Evolutionary conservation across 768 basidiomycete species (phyloP), one percentile per base, ranked within the genome.

Genomic region (Inosperma sp.): DNA sequence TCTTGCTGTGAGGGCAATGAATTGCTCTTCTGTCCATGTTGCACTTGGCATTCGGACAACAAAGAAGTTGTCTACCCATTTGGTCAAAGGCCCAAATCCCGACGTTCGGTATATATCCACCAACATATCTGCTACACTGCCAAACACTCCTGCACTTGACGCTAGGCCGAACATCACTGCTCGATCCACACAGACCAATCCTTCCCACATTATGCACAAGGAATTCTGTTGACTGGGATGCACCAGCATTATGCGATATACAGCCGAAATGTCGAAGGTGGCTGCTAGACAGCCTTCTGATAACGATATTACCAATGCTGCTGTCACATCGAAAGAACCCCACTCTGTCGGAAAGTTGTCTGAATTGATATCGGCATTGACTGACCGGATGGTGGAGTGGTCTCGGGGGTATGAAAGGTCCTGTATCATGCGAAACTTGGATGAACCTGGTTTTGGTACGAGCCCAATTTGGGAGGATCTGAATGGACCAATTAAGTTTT

Each of bases 401-500:
- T 65, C 43, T 1, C 59, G 33, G 0, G 67, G 69, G 47, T 48
- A 70, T 0, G 70, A 73, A 3, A 69, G 53, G 34, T 68, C 65
- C 39, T 67, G 64, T 3, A 67, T 61, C 35, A 67, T 51, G 6
- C 55, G 50, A 12, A 60, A 44, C 29, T 58, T 59, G 3, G 42
- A 36, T 1, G 63, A 60, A 21, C 58, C 49, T 0, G 49, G 62
- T 46, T 77, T 78, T 0, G 70, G 70, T 0, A 76, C 67, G 0
- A 74, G 59, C 0, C 68, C 69, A 0, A 78, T 56, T 0, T 74
- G 77, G 0, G 72, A 70, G 0, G 73, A 68, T 1, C 49, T 49
- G 40, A 78, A 78, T 0, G 65, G 67, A 3, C 76, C 73, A 31
- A 77, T 75, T 1, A 69, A 8, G 0, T 44, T 14, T 39, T 72